Percentiles rank a stretch among this genome's conserved stretches.
Conservation (phyloP, 768 basidiomycete genomes). For the Trametes gibbosa region DNA sequence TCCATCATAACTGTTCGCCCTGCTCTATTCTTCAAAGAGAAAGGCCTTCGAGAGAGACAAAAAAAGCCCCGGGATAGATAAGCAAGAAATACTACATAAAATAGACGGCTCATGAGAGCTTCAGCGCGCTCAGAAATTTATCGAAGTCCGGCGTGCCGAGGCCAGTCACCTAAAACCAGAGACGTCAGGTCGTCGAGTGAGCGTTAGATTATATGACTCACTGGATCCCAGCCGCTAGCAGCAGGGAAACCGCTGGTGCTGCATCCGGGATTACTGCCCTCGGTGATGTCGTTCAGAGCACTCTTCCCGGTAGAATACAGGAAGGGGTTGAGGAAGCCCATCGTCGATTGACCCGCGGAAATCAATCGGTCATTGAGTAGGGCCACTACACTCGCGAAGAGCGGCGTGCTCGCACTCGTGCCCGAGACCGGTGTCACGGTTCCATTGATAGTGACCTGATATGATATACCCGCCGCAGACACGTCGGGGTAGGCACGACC, state of each 20-base stretch:
- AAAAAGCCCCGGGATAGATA: too few species aligned
- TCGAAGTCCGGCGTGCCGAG: background rate
- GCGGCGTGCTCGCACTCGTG: conserved; percentile 61
- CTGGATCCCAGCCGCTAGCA: conserved; percentile 30
- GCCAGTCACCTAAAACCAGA: background rate
- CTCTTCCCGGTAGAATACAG: conserved; percentile 22
- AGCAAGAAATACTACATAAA: too few species aligned
- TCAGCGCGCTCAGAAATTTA: background rate
- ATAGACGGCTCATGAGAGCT: background rate
- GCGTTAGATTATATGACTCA: conserved; percentile 10
- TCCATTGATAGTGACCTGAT: conserved; percentile 25
- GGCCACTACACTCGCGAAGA: conserved; percentile 60
- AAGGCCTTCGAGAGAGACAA: too few species aligned
- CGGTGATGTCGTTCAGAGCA: conserved; percentile 36
- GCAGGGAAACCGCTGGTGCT: conserved; percentile 34
- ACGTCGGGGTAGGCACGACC: conserved; percentile 49
- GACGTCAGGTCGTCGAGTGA: background rate
- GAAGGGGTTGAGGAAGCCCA: conserved; percentile 39
- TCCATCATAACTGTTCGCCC: too few species aligned
- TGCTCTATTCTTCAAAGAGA: too few species aligned
- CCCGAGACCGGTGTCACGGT: conserved; percentile 36
- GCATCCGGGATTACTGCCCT: conserved; percentile 37
- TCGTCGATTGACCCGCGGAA: conserved; percentile 23
- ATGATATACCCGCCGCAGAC: conserved; percentile 38
- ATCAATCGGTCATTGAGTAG: conserved; percentile 43